Percentiles rank a stretch among this genome's conserved stretches.
phyloP scores from a whole-genome alignment of 2,329 filamentous ascomycete genomes.

The Trichoderma afroharzianum region DNA sequence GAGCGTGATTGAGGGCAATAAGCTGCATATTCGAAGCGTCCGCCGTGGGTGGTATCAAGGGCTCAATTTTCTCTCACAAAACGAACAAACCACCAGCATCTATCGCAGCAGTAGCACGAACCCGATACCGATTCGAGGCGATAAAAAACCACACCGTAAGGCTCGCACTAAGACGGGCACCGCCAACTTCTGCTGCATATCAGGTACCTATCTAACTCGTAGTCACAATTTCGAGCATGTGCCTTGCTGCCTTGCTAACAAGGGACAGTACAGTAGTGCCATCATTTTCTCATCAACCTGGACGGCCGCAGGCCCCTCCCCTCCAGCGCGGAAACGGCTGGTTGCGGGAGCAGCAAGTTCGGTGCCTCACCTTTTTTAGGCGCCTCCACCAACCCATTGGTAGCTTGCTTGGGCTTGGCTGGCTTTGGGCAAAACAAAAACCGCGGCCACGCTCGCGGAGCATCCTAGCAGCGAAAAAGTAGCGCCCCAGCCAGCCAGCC shows the following conservation, averaged over 20 bases:
- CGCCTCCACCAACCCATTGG: not conserved
- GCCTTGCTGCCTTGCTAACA: not conserved
- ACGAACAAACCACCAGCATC: not conserved
- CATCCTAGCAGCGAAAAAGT: not conserved
- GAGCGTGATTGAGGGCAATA: not conserved
- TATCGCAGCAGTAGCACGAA: not conserved
- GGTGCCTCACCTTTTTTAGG: conserved; percentile 12
- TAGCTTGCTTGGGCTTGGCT: not conserved
- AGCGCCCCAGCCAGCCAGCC: not conserved
- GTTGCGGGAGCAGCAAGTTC: conserved; percentile 13
- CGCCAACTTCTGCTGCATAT: not conserved
- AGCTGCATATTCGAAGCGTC: not conserved
- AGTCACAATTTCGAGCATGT: no score
- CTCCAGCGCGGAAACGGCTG: conserved; percentile 10
- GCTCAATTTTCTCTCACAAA: not conserved
- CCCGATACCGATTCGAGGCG: not conserved
- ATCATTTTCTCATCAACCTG: not conserved
- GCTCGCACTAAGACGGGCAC: not conserved
- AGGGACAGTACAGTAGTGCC: not conserved
- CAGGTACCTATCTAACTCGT: not conserved
- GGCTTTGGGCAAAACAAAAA: not conserved
- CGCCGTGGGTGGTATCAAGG: not conserved
- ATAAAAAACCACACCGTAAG: not conserved
- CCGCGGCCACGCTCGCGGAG: not conserved
- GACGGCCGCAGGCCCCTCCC: conserved; percentile 8